These are phyloP conservation scores for Botrytis tulipae DNA, from an alignment of 2,329 filamentous ascomycete genomes.

Conservation along the genomic window DNA sequence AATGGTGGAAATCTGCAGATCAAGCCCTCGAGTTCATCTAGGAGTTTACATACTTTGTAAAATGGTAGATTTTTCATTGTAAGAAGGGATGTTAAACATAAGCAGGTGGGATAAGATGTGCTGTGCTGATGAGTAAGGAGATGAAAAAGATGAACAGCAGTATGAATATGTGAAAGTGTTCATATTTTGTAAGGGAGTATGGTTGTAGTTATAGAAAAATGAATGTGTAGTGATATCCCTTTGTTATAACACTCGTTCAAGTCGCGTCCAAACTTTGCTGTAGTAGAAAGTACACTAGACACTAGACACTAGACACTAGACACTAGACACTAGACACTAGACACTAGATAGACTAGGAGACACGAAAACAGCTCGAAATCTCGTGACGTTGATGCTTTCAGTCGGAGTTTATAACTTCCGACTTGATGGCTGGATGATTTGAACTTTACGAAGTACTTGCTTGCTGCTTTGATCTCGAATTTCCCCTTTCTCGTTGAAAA, in stretches of 20 bases:
- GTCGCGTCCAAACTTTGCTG: not conserved
- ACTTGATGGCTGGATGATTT: not conserved
- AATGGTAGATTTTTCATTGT: slow-evolving; percentile 61
- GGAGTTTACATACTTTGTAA: slow-evolving; percentile 67
- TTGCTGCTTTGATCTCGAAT: not conserved
- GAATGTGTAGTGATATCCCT: not conserved
- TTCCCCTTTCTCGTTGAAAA: not conserved
- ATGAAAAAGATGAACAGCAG: not conserved
- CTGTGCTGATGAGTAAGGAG: not conserved
- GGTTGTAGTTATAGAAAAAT: not conserved
- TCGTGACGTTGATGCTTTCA: not conserved
- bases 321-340: too few relatives aligned
- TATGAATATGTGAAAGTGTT: not conserved
- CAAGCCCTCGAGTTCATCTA: slow-evolving; percentile 61
- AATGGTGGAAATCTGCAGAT: slow-evolving; percentile 42
- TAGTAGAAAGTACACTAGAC: too few relatives aligned
- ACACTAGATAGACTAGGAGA: not conserved
- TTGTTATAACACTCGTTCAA: not conserved
- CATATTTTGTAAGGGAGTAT: not conserved
- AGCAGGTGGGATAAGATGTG: not conserved
- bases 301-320: too few relatives aligned
- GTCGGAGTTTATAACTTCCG: not conserved
- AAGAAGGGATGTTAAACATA: slow-evolving; percentile 14
- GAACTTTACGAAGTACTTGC: not conserved
- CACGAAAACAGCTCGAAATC: slow-evolving; percentile 7